phyloP scores from a whole-genome alignment of 1,139 yeast genomes.

The Saccharomyces hybrid region DNA sequence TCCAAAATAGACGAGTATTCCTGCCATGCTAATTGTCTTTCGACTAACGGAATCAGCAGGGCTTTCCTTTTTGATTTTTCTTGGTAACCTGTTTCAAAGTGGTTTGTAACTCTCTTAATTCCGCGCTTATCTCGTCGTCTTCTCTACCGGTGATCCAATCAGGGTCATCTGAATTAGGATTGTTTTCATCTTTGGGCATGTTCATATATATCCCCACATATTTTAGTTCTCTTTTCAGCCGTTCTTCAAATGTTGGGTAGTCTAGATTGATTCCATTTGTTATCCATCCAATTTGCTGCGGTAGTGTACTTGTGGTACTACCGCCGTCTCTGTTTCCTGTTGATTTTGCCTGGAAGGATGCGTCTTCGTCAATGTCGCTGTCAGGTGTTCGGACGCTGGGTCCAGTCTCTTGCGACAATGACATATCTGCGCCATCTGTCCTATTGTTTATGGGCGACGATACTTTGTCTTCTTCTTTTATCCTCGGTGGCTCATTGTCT shows the following conservation, averaged over 20 bases:
- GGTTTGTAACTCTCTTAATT: conserved; percentile 64
- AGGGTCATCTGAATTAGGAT: conserved; percentile 30
- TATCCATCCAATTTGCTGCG: conserved; percentile 43
- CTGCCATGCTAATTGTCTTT: conserved; percentile 90
- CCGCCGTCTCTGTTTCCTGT: conserved; percentile 9
- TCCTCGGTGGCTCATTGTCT: neutral
- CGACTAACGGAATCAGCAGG: conserved; percentile 62
- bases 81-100: conserved; percentile 56
- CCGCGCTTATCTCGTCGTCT: conserved; percentile 91
- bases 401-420: conserved; percentile 8
- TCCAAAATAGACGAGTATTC: conserved; percentile 85
- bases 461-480: neutral
- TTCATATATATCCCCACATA: conserved; percentile 88
- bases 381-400: conserved; percentile 5
- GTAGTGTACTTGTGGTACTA: conserved; percentile 34
- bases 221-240: conserved; percentile 77
- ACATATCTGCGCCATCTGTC: conserved; percentile 7
- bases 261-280: conserved; percentile 47
- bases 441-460: conserved; percentile 14
- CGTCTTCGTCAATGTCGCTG: conserved; percentile 7
- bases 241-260: conserved; percentile 75
- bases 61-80: conserved; percentile 62
- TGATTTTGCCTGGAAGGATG: conserved; percentile 1
- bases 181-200: conserved; percentile 35
- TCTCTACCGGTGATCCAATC: conserved; percentile 75